Evolutionary conservation across 2,329 filamentous ascomycete species (phyloP).

Genomic region (Scytalidium lignicola): DNA sequence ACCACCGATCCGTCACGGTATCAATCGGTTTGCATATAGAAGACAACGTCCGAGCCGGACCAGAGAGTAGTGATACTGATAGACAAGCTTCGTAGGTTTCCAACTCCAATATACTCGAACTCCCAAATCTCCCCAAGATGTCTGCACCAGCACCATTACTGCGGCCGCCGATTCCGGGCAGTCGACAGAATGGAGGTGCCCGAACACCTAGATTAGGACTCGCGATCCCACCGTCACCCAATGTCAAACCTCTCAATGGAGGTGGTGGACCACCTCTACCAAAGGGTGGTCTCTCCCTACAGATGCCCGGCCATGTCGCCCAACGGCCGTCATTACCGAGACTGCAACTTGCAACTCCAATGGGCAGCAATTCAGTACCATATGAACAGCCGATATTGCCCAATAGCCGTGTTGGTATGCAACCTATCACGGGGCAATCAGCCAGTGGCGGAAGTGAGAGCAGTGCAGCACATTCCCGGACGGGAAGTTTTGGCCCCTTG

Average conservation of each 20-base stretch:
- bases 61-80: neutral
- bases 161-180: constrained; percentile 30
- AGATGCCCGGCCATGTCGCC: constrained; percentile 18
- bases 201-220: constrained; percentile 58
- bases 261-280: constrained; percentile 33
- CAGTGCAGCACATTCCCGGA: constrained; percentile 73
- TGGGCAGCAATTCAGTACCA: constrained; percentile 70
- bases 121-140: constrained; percentile 20
- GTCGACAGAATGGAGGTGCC: constrained; percentile 21
- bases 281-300: constrained; percentile 18
- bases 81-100: neutral
- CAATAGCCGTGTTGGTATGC: constrained; percentile 25
- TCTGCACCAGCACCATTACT: constrained; percentile 29
- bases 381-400: constrained; percentile 55
- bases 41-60: neutral
- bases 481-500: constrained; percentile 74
- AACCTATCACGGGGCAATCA: constrained; percentile 55
- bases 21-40: neutral
- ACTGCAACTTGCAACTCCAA: constrained; percentile 80
- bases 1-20: neutral
- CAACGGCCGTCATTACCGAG: constrained; percentile 62
- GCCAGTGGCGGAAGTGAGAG: constrained; percentile 75
- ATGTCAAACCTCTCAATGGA: constrained; percentile 67
- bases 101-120: neutral
- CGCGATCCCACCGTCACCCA: constrained; percentile 84